Evolutionary conservation across 257 asterid genomes (phyloP), one percentile per base, ranked within the genome.

Genomic region (Solanum pimpinellifolium): DNA sequence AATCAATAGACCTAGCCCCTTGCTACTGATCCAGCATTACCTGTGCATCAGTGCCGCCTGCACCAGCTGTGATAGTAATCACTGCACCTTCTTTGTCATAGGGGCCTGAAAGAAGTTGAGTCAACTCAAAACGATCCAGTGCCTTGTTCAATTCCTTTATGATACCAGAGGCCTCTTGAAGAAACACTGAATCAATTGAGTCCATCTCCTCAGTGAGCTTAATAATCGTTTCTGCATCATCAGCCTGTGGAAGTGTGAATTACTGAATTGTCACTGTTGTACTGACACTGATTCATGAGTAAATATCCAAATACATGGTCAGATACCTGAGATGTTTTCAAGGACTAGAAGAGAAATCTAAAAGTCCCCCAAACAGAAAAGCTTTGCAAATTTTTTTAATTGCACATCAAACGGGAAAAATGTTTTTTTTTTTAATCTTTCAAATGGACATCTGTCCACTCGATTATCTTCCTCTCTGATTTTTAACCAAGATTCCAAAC

Each of bases 1-100:
- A 65, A 39, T 75, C 52, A 46, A 78, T 47, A 49, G 16, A 2
- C 7, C 3, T 47, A 29, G 44, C 65, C 68, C 44, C 44, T 66
- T 16, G 75, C 66, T 31, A 33, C 49, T 77, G 83, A 89, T 62
- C 35, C 20, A 46, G 77, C 73, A 49, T 93, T 93, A 97, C 99
- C 99, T 97, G 99, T 65, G 99, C 99, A 88, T 97, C 99, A 86
- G 99, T 97, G 76, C 99, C 99, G 81, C 99, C 99, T 1, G 99
- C 99, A 88, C 99, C 99, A 87, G 99, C 98, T 68, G 98, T 88
- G 80, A 97, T 95, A 84, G 88, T 91, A 86, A 97, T 85, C 49
- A 96, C 94, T 69, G 98, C 99, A 37, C 98, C 96, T 93, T 97
- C 99, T 91, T 94, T 97, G 88, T 97, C 99, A 88, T 95, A 97